phyloP scores from a whole-genome alignment of 148 eudicot species.

The Rhododendron mucronatum region DNA sequence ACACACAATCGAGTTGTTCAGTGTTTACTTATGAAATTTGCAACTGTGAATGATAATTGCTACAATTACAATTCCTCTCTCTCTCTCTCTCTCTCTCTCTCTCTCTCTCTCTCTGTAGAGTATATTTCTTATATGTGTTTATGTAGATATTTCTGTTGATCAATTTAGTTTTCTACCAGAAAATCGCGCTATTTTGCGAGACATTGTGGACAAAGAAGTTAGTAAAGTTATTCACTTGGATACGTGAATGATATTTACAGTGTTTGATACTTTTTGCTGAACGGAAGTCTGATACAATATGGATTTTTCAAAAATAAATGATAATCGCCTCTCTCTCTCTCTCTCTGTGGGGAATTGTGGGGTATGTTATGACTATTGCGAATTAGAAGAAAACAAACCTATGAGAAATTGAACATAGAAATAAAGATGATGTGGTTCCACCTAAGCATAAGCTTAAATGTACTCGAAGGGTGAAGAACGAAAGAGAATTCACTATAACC shows the following conservation, averaged over 20 bases:
- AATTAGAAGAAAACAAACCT: neutral
- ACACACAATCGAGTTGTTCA: neutral
- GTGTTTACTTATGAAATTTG: neutral
- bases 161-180: neutral
- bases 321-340: no score
- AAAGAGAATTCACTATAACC: neutral
- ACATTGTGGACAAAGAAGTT: no score
- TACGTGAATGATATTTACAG: no score
- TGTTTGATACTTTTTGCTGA: no score
- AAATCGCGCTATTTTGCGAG: neutral
- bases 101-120: neutral
- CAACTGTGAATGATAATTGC: neutral
- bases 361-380: neutral
- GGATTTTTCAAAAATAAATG: no score
- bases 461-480: neutral
- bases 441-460: neutral
- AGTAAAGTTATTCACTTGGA: no score
- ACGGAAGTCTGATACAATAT: no score
- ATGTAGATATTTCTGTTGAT: neutral
- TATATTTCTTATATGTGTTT: neutral
- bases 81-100: neutral
- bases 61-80: neutral
- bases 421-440: neutral
- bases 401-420: neutral
- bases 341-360: no score